phyloP scores from a whole-genome alignment of 768 basidiomycete species.

The Galerina sulciceps region DNA sequence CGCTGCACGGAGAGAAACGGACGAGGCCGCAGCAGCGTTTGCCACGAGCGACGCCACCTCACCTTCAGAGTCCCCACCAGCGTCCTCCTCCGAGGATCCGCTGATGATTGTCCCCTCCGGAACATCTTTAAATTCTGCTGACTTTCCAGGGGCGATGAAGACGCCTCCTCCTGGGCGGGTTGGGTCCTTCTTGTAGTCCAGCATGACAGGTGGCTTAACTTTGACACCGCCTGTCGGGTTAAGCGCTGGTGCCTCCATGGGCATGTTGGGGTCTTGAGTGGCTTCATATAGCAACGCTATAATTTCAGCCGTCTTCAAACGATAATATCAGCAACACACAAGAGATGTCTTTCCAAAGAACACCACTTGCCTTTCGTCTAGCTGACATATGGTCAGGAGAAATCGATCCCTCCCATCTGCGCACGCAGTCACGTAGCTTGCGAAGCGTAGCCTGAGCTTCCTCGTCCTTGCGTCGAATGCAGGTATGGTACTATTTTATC shows the following conservation, averaged over 20 bases:
- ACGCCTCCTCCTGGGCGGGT: conserved; percentile 87
- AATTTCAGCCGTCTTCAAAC: conserved; percentile 82
- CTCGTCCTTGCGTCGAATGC: conserved; percentile 80
- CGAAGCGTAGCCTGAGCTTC: conserved; percentile 76
- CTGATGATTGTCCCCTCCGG: conserved; percentile 60
- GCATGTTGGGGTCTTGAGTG: conserved; percentile 71
- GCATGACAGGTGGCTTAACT: conserved; percentile 52
- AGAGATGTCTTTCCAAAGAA: conserved; percentile 12
- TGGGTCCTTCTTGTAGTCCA: conserved; percentile 81
- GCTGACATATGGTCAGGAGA: conserved; percentile 95
- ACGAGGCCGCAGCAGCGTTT: conserved; percentile 26
- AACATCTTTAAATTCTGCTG: conserved; percentile 55
- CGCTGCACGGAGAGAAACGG: conserved; percentile 28
- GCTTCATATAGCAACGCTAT: conserved; percentile 91
- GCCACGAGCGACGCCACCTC: conserved; percentile 37
- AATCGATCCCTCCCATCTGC: conserved; percentile 85
- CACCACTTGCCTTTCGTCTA: conserved; percentile 74
- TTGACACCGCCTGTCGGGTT: conserved; percentile 81
- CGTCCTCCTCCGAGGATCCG: conserved; percentile 47
- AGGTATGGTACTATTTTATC: conserved; percentile 82
- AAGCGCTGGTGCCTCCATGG: conserved; percentile 62
- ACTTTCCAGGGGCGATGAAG: conserved; percentile 67
- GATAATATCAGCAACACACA: conserved; percentile 2
- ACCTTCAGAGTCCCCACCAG: conserved; percentile 48
- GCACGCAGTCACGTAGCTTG: conserved; percentile 82